Conservation (phyloP, 345 rosid species). For the Lepidium didymum region DNA sequence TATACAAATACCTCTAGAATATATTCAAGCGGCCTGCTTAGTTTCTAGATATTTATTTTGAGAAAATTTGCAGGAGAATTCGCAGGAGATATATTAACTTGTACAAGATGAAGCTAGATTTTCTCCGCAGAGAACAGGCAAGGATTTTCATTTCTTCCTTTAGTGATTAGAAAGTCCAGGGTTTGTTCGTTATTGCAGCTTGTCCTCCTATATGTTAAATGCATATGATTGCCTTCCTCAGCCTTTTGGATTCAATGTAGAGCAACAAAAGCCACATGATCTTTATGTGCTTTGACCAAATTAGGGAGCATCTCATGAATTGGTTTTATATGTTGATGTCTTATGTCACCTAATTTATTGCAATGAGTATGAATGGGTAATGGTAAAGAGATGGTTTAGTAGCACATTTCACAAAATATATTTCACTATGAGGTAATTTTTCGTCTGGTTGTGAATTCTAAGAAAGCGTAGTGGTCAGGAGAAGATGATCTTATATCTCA, state of each 20-base stretch:
- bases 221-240: conserved; percentile 7
- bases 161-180: background rate
- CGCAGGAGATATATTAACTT: conserved; percentile 66
- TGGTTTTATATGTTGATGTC: background rate
- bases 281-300: background rate
- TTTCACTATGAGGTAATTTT: background rate
- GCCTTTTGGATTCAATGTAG: conserved; percentile 1
- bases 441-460: background rate
- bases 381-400: background rate
- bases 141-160: background rate
- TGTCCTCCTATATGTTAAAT: background rate
- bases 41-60: conserved; percentile 1
- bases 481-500: background rate
- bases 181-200: background rate
- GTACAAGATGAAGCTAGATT: conserved; percentile 68
- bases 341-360: background rate
- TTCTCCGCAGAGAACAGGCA: conserved; percentile 73
- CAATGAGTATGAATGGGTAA: background rate
- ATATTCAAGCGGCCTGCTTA: background rate
- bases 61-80: conserved; percentile 42
- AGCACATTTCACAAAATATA: conserved; percentile 3
- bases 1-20: background rate
- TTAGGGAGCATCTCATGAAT: conserved; percentile 1
- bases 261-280: conserved; percentile 1
- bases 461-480: background rate